Conservation (phyloP, 371 early-diverging fungal species). For the Lichtheimia ramosa region DNA sequence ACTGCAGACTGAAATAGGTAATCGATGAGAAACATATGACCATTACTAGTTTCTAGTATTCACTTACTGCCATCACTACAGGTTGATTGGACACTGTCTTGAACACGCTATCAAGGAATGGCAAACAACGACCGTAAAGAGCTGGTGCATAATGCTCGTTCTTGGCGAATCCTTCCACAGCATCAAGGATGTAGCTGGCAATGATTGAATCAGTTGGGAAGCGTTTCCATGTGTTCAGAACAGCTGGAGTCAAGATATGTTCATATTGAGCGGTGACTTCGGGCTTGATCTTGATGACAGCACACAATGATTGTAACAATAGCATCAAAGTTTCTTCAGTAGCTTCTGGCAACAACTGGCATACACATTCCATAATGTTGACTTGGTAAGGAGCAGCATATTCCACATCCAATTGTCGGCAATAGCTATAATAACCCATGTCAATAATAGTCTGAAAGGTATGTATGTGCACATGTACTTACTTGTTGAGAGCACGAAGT, state of each 20-base stretch:
- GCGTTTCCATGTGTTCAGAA: constrained; percentile 77
- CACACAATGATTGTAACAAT: constrained; percentile 76
- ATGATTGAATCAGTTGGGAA: constrained; percentile 70
- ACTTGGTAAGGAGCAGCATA: constrained; percentile 64
- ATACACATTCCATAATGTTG: constrained; percentile 69
- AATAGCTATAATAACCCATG: constrained; percentile 46
- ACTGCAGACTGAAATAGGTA: constrained; percentile 62
- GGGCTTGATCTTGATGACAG: constrained; percentile 72
- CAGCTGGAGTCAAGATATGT: constrained; percentile 67
- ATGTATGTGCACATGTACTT: constrained; percentile 3
- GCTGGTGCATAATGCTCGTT: constrained; percentile 62
- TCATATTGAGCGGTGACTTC: constrained; percentile 74
- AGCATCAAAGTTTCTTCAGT: constrained; percentile 80
- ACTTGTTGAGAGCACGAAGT: constrained; percentile 75
- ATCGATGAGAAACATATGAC: neutral
- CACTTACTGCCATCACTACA: constrained; percentile 54
- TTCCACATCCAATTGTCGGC: constrained; percentile 59
- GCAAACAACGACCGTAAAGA: constrained; percentile 70
- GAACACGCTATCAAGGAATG: constrained; percentile 65
- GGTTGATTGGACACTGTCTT: constrained; percentile 44
- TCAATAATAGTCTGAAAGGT: neutral
- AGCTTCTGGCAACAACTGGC: constrained; percentile 62
- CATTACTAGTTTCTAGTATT: neutral
- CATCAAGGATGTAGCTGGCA: constrained; percentile 72
- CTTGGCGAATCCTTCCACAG: constrained; percentile 75